These are phyloP conservation scores for Sugiyamaella smithiae DNA, from an alignment of 805 yeast species.

Conservation along the genomic window DNA sequence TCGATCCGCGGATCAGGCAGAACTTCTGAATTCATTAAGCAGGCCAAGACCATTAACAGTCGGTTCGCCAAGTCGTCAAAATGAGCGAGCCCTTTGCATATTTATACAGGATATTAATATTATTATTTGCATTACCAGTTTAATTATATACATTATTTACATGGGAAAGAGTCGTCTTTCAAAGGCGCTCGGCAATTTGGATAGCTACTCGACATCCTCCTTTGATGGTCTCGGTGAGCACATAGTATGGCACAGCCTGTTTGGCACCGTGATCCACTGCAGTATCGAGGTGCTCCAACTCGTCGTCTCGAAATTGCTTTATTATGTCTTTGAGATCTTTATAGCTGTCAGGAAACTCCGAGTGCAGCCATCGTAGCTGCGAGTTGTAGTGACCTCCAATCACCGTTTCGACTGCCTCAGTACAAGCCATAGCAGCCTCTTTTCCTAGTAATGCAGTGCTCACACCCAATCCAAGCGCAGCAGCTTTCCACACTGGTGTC, in stretches of 20 bases:
- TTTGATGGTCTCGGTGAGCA: conserved; percentile 85
- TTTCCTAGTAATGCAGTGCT: conserved; percentile 83
- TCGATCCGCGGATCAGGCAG: conserved; percentile 12
- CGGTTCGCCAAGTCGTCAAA: conserved; percentile 11
- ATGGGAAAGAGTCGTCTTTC: not conserved
- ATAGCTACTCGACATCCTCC: conserved; percentile 83
- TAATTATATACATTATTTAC: not conserved
- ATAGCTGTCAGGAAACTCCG: conserved; percentile 47
- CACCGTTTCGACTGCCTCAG: conserved; percentile 97
- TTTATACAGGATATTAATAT: too few species aligned
- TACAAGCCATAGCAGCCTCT: conserved; percentile 99
- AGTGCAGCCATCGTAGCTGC: conserved; percentile 74
- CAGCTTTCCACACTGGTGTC: conserved; percentile 91
- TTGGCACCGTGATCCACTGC: conserved; percentile 92
- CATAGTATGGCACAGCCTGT: conserved; percentile 86
- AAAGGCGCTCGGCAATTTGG: conserved; percentile 84
- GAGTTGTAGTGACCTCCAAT: conserved; percentile 94
- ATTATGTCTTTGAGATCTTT: conserved; percentile 55
- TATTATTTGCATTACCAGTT: not conserved
- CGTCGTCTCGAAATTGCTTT: conserved; percentile 84
- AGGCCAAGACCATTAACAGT: conserved; percentile 15
- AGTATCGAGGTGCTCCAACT: conserved; percentile 89
- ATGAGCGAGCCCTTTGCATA: not conserved
- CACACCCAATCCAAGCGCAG: conserved; percentile 83
- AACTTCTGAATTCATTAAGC: conserved; percentile 9